Conservation (phyloP, 1,284 basidiomycete genomes). For the Ustilago trichophora region DNA sequence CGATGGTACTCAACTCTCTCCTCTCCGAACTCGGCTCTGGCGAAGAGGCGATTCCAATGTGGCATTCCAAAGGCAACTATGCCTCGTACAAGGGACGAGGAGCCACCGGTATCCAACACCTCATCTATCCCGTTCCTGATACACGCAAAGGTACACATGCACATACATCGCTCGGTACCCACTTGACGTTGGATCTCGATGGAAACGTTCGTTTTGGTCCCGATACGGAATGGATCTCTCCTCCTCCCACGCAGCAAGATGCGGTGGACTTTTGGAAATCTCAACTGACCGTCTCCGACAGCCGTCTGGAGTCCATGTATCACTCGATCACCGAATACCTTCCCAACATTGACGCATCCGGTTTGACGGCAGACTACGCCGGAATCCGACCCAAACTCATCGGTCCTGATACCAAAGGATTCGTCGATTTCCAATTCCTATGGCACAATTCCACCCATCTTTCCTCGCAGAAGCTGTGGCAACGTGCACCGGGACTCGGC, state of each 20-base stretch:
- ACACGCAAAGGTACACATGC: slow-evolving; percentile 48
- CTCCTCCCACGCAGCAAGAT: slow-evolving; percentile 16
- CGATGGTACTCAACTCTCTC: slow-evolving; percentile 58
- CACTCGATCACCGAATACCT: slow-evolving; percentile 72
- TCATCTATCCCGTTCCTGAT: slow-evolving; percentile 63
- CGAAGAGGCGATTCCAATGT: slow-evolving; percentile 48
- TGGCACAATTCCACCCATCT: slow-evolving; percentile 55
- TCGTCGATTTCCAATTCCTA: slow-evolving; percentile 79
- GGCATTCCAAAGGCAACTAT: slow-evolving; percentile 64
- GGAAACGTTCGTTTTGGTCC: slow-evolving; percentile 92
- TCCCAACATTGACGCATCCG: slow-evolving; percentile 74
- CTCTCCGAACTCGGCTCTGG: slow-evolving; percentile 17
- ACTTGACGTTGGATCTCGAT: slow-evolving; percentile 76
- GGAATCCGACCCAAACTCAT: slow-evolving; percentile 90
- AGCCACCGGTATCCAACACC: slow-evolving; percentile 41
- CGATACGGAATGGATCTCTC: slow-evolving; percentile 84
- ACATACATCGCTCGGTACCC: slow-evolving; percentile 62
- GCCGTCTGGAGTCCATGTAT: slow-evolving; percentile 57
- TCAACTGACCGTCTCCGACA: slow-evolving; percentile 41
- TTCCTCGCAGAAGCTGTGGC: slow-evolving; percentile 53
- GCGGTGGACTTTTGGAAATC: slow-evolving; percentile 54
- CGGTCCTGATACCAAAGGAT: slow-evolving; percentile 74
- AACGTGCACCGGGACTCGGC: slow-evolving; percentile 32
- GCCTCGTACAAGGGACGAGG: slow-evolving; percentile 59
- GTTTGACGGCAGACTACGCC: slow-evolving; percentile 85